Evolutionary conservation across 306 rosid species (phyloP), one percentile per base, ranked within the genome.

Genomic region (Betula pendula): DNA sequence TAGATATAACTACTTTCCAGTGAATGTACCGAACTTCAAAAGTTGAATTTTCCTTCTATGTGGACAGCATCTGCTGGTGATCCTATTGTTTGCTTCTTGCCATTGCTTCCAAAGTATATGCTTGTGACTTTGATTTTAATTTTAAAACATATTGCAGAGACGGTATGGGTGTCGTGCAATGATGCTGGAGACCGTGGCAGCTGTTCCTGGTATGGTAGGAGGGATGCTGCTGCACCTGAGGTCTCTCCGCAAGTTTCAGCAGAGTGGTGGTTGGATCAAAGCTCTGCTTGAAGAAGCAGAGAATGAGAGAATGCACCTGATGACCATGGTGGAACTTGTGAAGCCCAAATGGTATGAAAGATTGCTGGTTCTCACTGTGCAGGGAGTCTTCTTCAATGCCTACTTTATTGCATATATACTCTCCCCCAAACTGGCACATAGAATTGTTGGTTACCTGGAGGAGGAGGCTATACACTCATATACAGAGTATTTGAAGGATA

Each of bases 171-270:
- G 97, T 51, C 97, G 80, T 27, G 97, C 97, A 9, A 91, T 91
- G 94, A 91, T 91, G 97, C 77, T 91, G 76, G 97, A 91, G 83
- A 91, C 97, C 13, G 88, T 91, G 22, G 97, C 97, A 1, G 97
- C 71, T 1, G 96, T 91, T 10, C 96, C 96, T 0, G 96, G 96
- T 59, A 89, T 91, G 93, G 96, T 89, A 6, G 96, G 91, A 84
- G 97, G 97, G 66, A 90, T 89, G 87, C 78, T 91, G 44, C 82
- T 91, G 17, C 97, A 91, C 78, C 51, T 91, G 9, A 86, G 83
- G 40, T 89, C 94, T 6, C 90, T 91, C 17, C 79, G 94, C 20
- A 84, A 77, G 84, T 89, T 89, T 63, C 82, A 91, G 72, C 94
- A 91, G 24, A 86, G 87, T 20, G 94, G 94, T 0, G 94, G 97